Percentiles rank a stretch among this genome's conserved stretches.
Conservation (phyloP, 2,329 filamentous ascomycete species). For the Aspergillus tubingensis region DNA sequence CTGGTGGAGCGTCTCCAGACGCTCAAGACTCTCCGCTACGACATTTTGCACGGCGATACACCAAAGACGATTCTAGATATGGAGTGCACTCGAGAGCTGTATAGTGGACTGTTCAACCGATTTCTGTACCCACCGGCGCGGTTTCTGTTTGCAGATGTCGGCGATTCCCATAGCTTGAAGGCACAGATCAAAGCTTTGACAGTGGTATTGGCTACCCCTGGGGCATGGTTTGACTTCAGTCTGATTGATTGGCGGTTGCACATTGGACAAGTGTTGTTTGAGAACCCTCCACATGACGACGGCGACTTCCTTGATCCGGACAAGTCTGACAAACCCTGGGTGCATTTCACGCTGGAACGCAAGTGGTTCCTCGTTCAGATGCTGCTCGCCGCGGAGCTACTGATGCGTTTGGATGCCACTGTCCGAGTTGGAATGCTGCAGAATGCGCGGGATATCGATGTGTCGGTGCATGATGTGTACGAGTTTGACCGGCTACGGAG, state of each 20-base stretch:
- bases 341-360: slow-evolving; percentile 42
- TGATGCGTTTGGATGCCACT: slow-evolving; percentile 55
- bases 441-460: slow-evolving; percentile 39
- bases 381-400: slow-evolving; percentile 55
- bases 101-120: slow-evolving; percentile 39
- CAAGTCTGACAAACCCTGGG: slow-evolving; percentile 25
- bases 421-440: slow-evolving; percentile 45
- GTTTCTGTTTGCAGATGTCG: slow-evolving; percentile 23
- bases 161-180: slow-evolving; percentile 40
- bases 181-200: slow-evolving; percentile 50
- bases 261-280: slow-evolving; percentile 50
- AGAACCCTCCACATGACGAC: slow-evolving; percentile 37
- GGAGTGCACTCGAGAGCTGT: slow-evolving; percentile 34
- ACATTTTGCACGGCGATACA: slow-evolving; percentile 33
- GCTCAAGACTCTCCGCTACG: slow-evolving; percentile 37
- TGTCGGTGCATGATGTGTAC: slow-evolving; percentile 48
- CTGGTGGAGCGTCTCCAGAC: slow-evolving; percentile 39
- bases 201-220: slow-evolving; percentile 44
- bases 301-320: slow-evolving; percentile 32
- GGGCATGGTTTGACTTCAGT: slow-evolving; percentile 53
- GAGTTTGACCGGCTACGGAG: slow-evolving; percentile 51
- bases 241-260: slow-evolving; percentile 49
- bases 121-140: slow-evolving; percentile 42
- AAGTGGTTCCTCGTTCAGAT: slow-evolving; percentile 59
- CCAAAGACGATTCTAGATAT: slow-evolving; percentile 39